Evolutionary conservation across 257 asterid species (phyloP).

Genomic region (Eucommia ulmoides): DNA sequence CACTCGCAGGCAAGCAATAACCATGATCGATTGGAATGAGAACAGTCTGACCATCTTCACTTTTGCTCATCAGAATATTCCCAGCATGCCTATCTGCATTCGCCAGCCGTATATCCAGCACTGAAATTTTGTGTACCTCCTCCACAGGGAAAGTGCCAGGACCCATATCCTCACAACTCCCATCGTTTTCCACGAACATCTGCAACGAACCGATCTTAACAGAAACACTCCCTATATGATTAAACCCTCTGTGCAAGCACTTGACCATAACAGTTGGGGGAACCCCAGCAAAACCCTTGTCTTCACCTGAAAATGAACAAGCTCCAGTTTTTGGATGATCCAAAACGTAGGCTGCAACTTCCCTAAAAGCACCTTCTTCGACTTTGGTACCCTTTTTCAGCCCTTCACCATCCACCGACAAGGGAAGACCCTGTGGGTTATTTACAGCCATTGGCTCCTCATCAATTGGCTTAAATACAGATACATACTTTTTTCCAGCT

Average conservation of each 20-base stretch:
- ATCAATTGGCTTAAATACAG: slow-evolving; percentile 16
- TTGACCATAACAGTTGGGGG: slow-evolving; percentile 13
- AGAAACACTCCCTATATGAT: slow-evolving; percentile 9
- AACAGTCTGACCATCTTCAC: slow-evolving; percentile 19
- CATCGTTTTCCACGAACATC: slow-evolving; percentile 14
- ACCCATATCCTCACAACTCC: slow-evolving; percentile 22
- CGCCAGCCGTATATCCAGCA: slow-evolving; percentile 32
- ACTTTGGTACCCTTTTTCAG: slow-evolving; percentile 16
- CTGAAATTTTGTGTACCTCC: slow-evolving; percentile 24
- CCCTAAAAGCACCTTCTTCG: slow-evolving; percentile 18
- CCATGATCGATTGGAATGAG: slow-evolving; percentile 28
- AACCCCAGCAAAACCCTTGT: slow-evolving; percentile 16
- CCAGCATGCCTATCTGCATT: slow-evolving; percentile 43
- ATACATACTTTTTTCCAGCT: slow-evolving; percentile 12
- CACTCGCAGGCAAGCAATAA: slow-evolving; percentile 23
- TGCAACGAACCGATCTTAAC: slow-evolving; percentile 19
- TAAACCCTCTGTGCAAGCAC: slow-evolving; percentile 15
- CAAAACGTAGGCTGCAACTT: slow-evolving; percentile 16
- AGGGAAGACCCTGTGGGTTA: slow-evolving; percentile 12
- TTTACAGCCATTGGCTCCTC: slow-evolving; percentile 18
- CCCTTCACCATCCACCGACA: slow-evolving; percentile 15
- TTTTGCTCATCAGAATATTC: slow-evolving; percentile 23
- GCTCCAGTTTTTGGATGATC: slow-evolving; percentile 16
- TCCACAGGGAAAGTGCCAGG: slow-evolving; percentile 15
- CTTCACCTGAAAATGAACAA: slow-evolving; percentile 9